Evolutionary conservation across 1,284 basidiomycete genomes (phyloP).

Genomic region (Coriolopsis trogii): DNA sequence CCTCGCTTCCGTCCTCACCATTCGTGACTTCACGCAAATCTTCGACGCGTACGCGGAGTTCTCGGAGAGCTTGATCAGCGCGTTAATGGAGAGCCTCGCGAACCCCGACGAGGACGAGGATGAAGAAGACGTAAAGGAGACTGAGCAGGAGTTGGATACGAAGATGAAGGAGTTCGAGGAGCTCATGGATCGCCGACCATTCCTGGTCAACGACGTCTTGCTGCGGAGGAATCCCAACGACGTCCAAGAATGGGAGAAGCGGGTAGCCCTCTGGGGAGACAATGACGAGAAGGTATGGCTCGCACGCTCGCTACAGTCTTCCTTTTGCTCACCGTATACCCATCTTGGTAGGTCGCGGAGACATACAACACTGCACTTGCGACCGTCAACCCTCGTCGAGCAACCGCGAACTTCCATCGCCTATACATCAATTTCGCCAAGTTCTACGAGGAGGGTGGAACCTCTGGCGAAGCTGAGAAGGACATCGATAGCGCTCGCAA

Average conservation of each 20-base stretch:
- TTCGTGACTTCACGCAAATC: constrained; percentile 97
- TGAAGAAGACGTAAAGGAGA: constrained; percentile 78
- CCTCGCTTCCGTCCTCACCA: constrained; percentile 84
- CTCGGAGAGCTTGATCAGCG: constrained; percentile 88
- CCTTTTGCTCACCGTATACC: background rate
- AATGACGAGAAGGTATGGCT: constrained; percentile 83
- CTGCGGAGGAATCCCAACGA: constrained; percentile 95
- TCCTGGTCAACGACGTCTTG: constrained; percentile 96
- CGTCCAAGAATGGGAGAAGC: constrained; percentile 99
- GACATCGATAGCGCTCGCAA: constrained; percentile 89
- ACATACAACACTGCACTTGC: constrained; percentile 92
- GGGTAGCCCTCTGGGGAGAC: constrained; percentile 91
- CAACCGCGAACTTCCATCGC: constrained; percentile 89
- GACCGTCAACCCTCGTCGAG: constrained; percentile 88
- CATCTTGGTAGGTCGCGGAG: constrained; percentile 72
- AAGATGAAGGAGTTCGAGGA: constrained; percentile 95
- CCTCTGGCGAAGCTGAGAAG: constrained; percentile 72
- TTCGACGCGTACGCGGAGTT: constrained; percentile 98
- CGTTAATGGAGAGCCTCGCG: constrained; percentile 87
- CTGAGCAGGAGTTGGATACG: constrained; percentile 84
- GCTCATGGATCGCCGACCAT: constrained; percentile 93
- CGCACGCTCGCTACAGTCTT: background rate
- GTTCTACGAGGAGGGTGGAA: constrained; percentile 97
- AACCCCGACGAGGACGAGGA: constrained; percentile 71
- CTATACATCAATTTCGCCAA: constrained; percentile 96